A percentile compares a stretch with the other conserved stretches of the same genome.
These are phyloP conservation scores for Trichoderma citrinoviride DNA, from an alignment of 2,329 filamentous ascomycete species.

Conservation along the genomic window DNA sequence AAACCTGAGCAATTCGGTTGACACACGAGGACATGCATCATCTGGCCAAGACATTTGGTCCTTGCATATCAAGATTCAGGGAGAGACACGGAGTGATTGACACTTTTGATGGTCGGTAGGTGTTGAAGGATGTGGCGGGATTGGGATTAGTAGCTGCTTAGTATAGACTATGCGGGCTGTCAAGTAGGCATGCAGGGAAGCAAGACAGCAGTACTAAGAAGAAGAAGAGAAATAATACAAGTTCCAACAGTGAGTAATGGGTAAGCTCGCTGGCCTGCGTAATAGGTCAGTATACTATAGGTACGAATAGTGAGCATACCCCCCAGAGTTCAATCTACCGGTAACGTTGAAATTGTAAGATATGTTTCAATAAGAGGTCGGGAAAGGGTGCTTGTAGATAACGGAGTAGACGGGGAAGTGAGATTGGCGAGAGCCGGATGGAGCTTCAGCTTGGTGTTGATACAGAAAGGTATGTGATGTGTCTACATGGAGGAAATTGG, in stretches of 20 bases:
- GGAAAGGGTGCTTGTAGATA: neutral
- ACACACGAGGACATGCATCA: neutral
- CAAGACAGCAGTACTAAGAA: neutral
- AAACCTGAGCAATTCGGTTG: constrained; percentile 2
- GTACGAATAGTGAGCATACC: too few species aligned
- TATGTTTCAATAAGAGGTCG: too few species aligned
- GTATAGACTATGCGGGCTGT: neutral
- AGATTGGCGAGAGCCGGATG: too few species aligned
- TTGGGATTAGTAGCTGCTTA: neutral
- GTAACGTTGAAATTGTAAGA: neutral
- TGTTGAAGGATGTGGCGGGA: neutral
- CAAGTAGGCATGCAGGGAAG: neutral
- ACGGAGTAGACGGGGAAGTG: too few species aligned
- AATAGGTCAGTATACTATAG: too few species aligned
- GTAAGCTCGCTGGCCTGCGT: neutral
- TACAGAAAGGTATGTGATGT: too few species aligned
- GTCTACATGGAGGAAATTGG: too few species aligned
- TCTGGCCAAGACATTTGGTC: neutral
- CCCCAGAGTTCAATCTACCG: neutral
- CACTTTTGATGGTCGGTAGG: neutral
- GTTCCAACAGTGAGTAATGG: neutral
- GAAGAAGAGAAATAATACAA: neutral
- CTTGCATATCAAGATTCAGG: neutral
- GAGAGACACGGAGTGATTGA: neutral
- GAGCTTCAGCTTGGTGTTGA: too few species aligned